Evolutionary conservation across 441 rosid genomes (phyloP), one percentile per base, ranked within the genome.

Genomic region (Adansonia rubrostipa): DNA sequence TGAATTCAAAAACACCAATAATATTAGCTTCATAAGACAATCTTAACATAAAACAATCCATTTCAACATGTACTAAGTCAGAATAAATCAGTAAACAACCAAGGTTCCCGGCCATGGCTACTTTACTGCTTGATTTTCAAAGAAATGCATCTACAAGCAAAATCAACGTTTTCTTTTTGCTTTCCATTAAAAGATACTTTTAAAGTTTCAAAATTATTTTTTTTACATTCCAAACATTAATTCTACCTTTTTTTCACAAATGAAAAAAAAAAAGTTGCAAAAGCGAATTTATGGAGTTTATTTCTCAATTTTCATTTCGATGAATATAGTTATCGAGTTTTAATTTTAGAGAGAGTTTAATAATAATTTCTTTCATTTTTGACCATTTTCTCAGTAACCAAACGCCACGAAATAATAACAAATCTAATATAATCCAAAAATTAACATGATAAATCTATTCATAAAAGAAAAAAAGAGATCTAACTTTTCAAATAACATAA

Each of bases 1-100:
- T 94, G 86, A 58, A 80, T 44, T 75, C 63, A 85, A 40, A 66
- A 48, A 36, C 53, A 28, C 14, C 50, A 10, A 11, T 15, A 64
- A 15, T 36, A 64, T 64, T 15, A 36, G 69, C 19, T 36, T 64
- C 40, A 63, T 14, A 47, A 10, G 48, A 51, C 45, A 72, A n/a
- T 42, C 65, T 28, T 61, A 40, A 42, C 1, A 36, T 48, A 50
- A 54, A 17, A 14, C 20, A 71, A 22, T 61, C 50, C 1, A 22
- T 19, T 22, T 63, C 57, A 64, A 36, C 45, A 13, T 63, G 11
- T 33, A 33, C 15, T n/a, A 63, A 6, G 1, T 36, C 22, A 36
- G 20, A 36, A 6, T 36, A 64, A 14, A 36, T 36, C 13, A 11
- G 17, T 5, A 62, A 13, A 62, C 8, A 1, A 24, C 44, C 36